Conservation (phyloP, 169 alveolate species). For the Plasmodium gonderi region DNA sequence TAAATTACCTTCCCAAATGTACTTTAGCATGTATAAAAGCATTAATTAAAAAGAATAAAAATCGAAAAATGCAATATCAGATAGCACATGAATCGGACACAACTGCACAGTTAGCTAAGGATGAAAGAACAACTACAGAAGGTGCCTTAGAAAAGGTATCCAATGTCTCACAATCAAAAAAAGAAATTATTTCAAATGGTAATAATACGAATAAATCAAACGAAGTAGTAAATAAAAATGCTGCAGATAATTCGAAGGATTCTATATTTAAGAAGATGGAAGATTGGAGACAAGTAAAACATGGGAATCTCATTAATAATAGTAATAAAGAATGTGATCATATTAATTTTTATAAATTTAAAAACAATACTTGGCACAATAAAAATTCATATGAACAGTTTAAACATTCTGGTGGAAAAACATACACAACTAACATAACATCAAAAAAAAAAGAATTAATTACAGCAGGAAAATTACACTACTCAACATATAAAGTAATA, state of each 20-base stretch:
- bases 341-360: constrained; percentile 40
- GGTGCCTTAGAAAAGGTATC: background rate
- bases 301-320: background rate
- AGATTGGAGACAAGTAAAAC: background rate
- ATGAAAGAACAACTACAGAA: background rate
- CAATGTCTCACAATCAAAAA: background rate
- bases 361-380: background rate
- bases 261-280: background rate
- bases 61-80: background rate
- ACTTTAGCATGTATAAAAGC: constrained; percentile 75
- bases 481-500: constrained; percentile 66
- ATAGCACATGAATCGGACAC: background rate
- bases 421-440: constrained; percentile 7
- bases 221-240: background rate
- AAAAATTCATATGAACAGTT: background rate
- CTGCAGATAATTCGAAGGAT: background rate
- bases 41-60: constrained; percentile 67
- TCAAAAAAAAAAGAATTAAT: constrained; percentile 21
- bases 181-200: background rate
- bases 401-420: background rate
- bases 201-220: background rate
- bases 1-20: constrained; percentile 72
- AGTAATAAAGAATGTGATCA: background rate
- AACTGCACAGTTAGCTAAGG: background rate
- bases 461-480: constrained; percentile 16